Percentiles rank a stretch among this genome's conserved stretches.
Conservation (phyloP, 2,329 filamentous ascomycete genomes). For the Ascochyta pisi region DNA sequence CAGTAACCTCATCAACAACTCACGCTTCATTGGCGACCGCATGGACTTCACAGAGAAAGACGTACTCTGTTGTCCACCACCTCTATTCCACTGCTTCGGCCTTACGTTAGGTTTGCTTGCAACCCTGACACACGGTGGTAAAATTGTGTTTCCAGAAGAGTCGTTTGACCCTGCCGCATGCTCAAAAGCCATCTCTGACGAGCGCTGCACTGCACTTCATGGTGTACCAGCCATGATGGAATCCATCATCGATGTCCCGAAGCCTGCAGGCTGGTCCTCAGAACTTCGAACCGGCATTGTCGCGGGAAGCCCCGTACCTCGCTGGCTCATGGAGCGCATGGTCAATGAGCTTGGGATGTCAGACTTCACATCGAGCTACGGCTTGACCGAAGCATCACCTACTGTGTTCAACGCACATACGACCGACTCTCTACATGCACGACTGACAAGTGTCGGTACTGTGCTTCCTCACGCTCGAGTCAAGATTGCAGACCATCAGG, state of each 20-base stretch:
- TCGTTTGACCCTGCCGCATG: slow-evolving; percentile 74
- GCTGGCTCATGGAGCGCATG: slow-evolving; percentile 75
- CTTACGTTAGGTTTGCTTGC: slow-evolving; percentile 78
- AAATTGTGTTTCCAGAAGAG: slow-evolving; percentile 76
- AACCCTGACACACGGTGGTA: slow-evolving; percentile 74
- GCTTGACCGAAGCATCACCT: slow-evolving; percentile 78
- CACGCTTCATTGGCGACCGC: slow-evolving; percentile 65
- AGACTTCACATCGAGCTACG: slow-evolving; percentile 65
- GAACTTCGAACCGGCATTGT: slow-evolving; percentile 76
- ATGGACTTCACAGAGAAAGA: slow-evolving; percentile 72
- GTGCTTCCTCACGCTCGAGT: slow-evolving; percentile 75
- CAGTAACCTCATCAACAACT: slow-evolving; percentile 51
- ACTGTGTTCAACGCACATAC: slow-evolving; percentile 83
- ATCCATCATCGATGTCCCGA: slow-evolving; percentile 61
- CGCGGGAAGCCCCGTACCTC: slow-evolving; percentile 77
- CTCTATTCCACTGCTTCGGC: slow-evolving; percentile 86
- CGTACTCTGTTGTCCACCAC: slow-evolving; percentile 79
- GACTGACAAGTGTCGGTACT: slow-evolving; percentile 76
- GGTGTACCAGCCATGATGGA: slow-evolving; percentile 89
- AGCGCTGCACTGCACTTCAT: slow-evolving; percentile 71
- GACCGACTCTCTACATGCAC: slow-evolving; percentile 70
- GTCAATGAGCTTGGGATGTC: slow-evolving; percentile 76
- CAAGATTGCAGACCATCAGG: slow-evolving; percentile 76
- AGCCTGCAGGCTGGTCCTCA: slow-evolving; percentile 53
- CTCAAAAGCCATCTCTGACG: slow-evolving; percentile 65